Evolutionary conservation across 2,329 filamentous ascomycete species (phyloP), one percentile per base, ranked within the genome.

Genomic region (Pseudogymnoascus destructans): DNA sequence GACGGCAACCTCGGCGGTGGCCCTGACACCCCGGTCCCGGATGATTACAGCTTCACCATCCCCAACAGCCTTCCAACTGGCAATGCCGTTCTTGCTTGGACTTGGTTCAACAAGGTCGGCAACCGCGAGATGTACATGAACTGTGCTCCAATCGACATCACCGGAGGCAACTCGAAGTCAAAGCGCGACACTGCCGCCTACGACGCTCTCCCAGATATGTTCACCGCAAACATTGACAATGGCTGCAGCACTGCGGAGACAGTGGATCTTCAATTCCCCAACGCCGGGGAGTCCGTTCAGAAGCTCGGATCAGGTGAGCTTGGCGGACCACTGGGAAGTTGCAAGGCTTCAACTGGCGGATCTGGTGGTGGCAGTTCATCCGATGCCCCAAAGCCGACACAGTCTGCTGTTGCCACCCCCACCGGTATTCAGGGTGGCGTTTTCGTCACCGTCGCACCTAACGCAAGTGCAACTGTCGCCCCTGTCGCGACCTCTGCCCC

Each of bases 71-170:
- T 96, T 52, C 81, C 84, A 7, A 74, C 84, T 1, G 93, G 92
- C 3, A 79, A 90, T 38, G 91, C 87, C 23, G 87, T 84, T 0
- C 76, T 97, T 4, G 89, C 89, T 0, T 97, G 91, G 90, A 89
- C 89, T 0, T 97, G 93, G 93, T 82, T 95, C 72, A 97, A 97
- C 76, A 86, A 86, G 60, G 68, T 95, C 8, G 93, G 93, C 2
- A 95, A 95, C 74, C 85, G 91, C 0, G 93, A 97, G 70, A 89
- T 95, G 79, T 96, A 97, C 78, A 95, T 95, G 90, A 95, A 95
- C 78, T 98, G 92, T 65, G 89, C 86, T 0, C 82, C 88, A 0
- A 71, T 95, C 54, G 79, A 76, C 0, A 77, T 97, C 21, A 80
- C 80, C 0, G 73, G 71, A 3, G 72, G 73, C 19, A 71, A 73